Conservation (phyloP, 139 green algal species). For the Dunaliella primolecta region DNA sequence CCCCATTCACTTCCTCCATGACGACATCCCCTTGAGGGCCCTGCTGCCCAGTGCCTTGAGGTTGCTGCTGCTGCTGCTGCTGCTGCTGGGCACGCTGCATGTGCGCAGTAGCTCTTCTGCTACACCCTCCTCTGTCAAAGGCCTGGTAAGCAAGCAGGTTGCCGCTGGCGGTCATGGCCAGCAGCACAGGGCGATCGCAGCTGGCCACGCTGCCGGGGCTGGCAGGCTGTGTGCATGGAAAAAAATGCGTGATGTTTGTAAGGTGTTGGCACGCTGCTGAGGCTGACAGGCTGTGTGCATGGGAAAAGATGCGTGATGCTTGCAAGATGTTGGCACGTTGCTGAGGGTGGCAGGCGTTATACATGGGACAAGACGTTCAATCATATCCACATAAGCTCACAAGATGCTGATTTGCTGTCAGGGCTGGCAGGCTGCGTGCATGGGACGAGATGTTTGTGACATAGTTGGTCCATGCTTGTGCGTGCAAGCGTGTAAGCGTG, state of each 20-base stretch:
- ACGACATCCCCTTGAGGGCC: not conserved
- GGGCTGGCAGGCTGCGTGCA: not conserved
- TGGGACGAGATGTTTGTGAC: too few species aligned
- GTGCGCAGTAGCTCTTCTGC: not conserved
- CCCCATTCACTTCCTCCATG: not conserved
- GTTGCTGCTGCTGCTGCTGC: too few species aligned
- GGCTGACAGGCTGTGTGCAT: not conserved
- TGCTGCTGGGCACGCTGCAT: not conserved
- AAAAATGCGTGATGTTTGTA: too few species aligned
- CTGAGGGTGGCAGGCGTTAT: not conserved
- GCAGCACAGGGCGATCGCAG: slow-evolving; percentile 58
- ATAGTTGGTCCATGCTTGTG: too few species aligned
- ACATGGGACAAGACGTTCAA: too few species aligned
- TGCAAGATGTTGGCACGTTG: too few species aligned
- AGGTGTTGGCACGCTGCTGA: slow-evolving; percentile 16
- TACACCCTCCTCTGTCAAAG: slow-evolving; percentile 8
- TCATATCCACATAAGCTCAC: too few species aligned
- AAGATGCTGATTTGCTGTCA: slow-evolving; percentile 9
- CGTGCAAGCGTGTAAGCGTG: too few species aligned
- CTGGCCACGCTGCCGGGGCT: slow-evolving; percentile 20
- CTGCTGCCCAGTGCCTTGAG: not conserved
- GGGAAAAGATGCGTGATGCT: too few species aligned
- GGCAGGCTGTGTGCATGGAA: not conserved
- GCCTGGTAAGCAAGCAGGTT: slow-evolving; percentile 65
- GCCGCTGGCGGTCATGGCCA: slow-evolving; percentile 62